phyloP scores from a whole-genome alignment of 1,284 basidiomycete species.

The Boletus smithii region DNA sequence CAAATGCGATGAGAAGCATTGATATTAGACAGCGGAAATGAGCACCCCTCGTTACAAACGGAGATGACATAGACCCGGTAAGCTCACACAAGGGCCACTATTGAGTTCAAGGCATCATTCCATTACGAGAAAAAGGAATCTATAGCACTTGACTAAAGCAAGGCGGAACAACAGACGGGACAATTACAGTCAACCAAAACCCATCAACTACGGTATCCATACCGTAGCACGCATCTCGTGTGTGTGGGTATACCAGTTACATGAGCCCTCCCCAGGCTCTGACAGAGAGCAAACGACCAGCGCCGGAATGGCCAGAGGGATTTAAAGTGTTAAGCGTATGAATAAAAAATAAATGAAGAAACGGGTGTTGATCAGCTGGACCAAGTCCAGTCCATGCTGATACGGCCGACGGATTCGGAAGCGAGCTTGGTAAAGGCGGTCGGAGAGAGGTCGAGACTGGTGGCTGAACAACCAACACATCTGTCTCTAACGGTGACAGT shows the following conservation, averaged over 20 bases:
- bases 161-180: constrained; percentile 22
- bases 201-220: constrained; percentile 32
- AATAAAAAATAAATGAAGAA: constrained; percentile 28
- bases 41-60: constrained; percentile 7
- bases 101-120: no score
- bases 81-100: no score
- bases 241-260: constrained; percentile 16
- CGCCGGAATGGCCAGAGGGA: constrained; percentile 5
- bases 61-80: no score
- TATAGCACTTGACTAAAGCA: constrained; percentile 30
- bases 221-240: constrained; percentile 21
- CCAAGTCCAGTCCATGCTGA: constrained; percentile 53
- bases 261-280: constrained; percentile 12
- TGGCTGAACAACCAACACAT: constrained; percentile 50
- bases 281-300: constrained; percentile 18
- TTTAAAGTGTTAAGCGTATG: constrained; percentile 13
- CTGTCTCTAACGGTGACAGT: constrained; percentile 59
- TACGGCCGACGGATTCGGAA: constrained; percentile 43
- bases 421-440: constrained; percentile 48
- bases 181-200: constrained; percentile 11
- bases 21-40: constrained; percentile 9
- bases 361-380: no score
- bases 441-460: constrained; percentile 59
- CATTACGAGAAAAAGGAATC: constrained; percentile 11
- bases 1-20: no score